phyloP scores from a whole-genome alignment of 2,329 filamentous ascomycete genomes.

The Trichoderma sp. region DNA sequence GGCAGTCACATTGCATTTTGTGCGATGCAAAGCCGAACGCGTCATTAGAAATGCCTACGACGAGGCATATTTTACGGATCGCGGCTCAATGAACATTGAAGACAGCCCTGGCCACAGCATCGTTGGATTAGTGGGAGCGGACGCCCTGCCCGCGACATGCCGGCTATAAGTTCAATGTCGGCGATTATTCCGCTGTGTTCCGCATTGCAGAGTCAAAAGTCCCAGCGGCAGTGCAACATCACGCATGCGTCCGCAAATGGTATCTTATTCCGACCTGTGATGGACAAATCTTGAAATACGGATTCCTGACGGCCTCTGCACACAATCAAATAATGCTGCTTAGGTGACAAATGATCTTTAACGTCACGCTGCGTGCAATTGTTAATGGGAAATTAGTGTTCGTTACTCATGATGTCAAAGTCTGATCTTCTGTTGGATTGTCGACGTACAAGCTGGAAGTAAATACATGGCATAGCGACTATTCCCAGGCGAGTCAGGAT shows the following conservation, averaged over 20 bases:
- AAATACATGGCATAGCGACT: not conserved
- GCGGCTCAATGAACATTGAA: not conserved
- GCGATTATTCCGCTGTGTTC: not conserved
- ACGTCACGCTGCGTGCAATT: not conserved
- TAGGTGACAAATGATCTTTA: not conserved
- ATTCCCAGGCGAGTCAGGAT: no score
- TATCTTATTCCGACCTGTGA: not conserved
- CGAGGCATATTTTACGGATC: conserved; percentile 12
- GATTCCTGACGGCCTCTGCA: not conserved
- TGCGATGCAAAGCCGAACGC: not conserved
- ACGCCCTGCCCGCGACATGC: not conserved
- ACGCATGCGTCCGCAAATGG: not conserved
- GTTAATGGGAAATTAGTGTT: not conserved
- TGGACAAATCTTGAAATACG: not conserved
- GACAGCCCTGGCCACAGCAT: not conserved
- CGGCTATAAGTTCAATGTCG: not conserved
- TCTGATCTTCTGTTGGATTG: not conserved
- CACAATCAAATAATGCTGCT: not conserved
- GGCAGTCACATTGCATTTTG: not conserved
- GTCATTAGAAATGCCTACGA: conserved; percentile 1
- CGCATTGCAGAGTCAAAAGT: not conserved
- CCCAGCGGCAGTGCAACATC: not conserved
- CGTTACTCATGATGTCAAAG: not conserved
- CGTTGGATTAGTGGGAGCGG: not conserved
- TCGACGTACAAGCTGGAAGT: not conserved